phyloP scores from a whole-genome alignment of 306 rosid species.

The Luffa aegyptiaca region DNA sequence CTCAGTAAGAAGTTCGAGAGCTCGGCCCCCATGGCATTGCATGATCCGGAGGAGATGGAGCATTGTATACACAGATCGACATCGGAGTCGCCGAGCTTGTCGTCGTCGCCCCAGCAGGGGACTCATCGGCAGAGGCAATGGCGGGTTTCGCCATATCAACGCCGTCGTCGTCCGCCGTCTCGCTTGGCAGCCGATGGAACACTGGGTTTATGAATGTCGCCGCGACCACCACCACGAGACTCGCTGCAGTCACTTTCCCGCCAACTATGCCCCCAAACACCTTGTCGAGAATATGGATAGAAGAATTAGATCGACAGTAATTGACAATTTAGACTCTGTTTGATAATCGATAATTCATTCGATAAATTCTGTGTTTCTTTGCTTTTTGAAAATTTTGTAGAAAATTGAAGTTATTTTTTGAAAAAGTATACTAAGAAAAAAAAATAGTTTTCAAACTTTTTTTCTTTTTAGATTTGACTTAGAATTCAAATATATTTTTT shows the following conservation, averaged over 20 bases:
- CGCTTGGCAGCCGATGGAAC: conserved; percentile 12
- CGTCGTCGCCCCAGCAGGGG: background rate
- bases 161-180: background rate
- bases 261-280: conserved; percentile 50
- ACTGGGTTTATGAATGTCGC: conserved; percentile 19
- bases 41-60: conserved; percentile 7
- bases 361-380: no score
- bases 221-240: conserved; percentile 24
- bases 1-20: conserved; percentile 22
- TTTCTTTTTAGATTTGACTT: no score
- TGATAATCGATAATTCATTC: no score
- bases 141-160: background rate
- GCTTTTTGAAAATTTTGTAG: no score
- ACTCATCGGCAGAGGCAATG: background rate
- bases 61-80: conserved; percentile 12
- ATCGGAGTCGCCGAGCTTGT: conserved; percentile 7
- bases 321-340: no score
- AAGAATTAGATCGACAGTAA: background rate
- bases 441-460: no score
- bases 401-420: no score
- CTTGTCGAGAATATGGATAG: background rate
- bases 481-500: no score
- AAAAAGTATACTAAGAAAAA: no score
- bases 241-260: conserved; percentile 32
- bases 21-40: conserved; percentile 34